These are phyloP conservation scores for Bolboschoenus planiculmis DNA, from an alignment of 176 grass and related monocot genomes.

Conservation along the genomic window DNA sequence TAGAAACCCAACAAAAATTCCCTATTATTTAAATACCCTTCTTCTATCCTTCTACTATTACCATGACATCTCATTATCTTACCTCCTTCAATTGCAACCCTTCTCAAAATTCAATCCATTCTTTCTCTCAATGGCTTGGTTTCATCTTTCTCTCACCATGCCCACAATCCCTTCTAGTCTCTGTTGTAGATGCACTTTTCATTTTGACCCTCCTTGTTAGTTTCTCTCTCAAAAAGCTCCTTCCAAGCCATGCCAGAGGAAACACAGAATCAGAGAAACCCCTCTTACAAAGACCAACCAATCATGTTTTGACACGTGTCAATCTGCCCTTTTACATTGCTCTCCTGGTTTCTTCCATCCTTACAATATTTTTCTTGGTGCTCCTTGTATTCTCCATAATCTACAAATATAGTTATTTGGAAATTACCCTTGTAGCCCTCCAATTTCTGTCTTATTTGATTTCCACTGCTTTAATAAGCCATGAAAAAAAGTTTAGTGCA, in stretches of 20 bases:
- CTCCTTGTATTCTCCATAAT: slow-evolving; percentile 29
- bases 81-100: slow-evolving; percentile 21
- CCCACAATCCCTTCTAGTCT: slow-evolving; percentile 53
- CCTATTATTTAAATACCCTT: not conserved
- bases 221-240: slow-evolving; percentile 19
- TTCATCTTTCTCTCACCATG: slow-evolving; percentile 76
- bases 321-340: slow-evolving; percentile 40
- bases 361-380: slow-evolving; percentile 40
- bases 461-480: slow-evolving; percentile 41
- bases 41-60: not conserved
- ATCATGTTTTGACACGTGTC: not conserved
- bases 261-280: slow-evolving; percentile 39
- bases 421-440: slow-evolving; percentile 55
- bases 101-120: not conserved
- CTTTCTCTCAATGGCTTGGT: slow-evolving; percentile 32
- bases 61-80: slow-evolving; percentile 13
- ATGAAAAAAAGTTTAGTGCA: slow-evolving; percentile 48
- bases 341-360: slow-evolving; percentile 29
- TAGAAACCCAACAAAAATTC: not conserved
- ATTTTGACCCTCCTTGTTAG: slow-evolving; percentile 24
- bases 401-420: slow-evolving; percentile 5
- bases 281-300: slow-evolving; percentile 22
- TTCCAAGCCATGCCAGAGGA: not conserved
- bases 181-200: slow-evolving; percentile 41
- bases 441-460: slow-evolving; percentile 48